phyloP scores from a whole-genome alignment of 441 rosid genomes.

The Biscutella auriculata region DNA sequence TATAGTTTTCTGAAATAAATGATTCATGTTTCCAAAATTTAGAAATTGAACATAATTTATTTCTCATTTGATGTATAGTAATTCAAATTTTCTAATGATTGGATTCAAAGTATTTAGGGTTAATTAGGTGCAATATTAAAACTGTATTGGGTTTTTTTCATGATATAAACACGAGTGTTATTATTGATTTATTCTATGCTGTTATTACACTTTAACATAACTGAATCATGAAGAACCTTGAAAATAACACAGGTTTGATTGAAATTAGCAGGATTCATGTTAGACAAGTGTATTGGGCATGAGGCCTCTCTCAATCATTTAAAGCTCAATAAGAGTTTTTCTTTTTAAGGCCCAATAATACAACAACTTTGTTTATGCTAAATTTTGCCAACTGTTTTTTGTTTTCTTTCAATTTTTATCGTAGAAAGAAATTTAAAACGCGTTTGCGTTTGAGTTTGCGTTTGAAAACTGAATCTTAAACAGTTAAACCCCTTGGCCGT shows the following conservation, averaged over 20 bases:
- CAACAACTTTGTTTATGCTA: no score
- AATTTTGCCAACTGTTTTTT: no score
- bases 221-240: no score
- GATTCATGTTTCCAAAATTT: conserved; percentile 2
- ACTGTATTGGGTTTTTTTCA: neutral
- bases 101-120: neutral
- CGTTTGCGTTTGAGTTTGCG: neutral
- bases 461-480: conserved; percentile 7
- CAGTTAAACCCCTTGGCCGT: neutral
- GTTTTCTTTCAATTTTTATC: no score
- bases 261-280: neutral
- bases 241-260: no score
- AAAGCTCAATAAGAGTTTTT: neutral
- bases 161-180: neutral
- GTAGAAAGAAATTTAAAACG: neutral
- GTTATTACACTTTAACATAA: neutral
- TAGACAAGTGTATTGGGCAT: neutral
- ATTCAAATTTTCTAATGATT: neutral
- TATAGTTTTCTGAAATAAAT: neutral
- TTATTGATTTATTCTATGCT: neutral
- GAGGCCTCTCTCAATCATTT: neutral
- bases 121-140: neutral
- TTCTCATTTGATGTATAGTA: neutral
- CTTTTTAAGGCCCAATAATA: neutral
- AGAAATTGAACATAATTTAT: neutral